Conservation (phyloP, 176 grass and related monocot genomes). For the Phoenix roebelenii region DNA sequence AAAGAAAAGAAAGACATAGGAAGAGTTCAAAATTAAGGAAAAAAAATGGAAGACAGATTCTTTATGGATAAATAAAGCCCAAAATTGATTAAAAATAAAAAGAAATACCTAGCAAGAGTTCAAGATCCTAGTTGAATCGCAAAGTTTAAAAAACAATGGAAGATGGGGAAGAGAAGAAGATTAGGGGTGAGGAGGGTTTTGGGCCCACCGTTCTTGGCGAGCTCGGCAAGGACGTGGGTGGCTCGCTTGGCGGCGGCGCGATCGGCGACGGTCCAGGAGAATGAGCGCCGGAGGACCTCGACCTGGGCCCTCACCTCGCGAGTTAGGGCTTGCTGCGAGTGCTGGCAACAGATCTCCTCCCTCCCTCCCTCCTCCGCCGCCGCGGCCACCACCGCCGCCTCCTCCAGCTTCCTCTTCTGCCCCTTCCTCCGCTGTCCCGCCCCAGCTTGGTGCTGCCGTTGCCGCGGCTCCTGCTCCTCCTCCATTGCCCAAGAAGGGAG, state of each 20-base stretch:
- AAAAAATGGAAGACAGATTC: too few species aligned
- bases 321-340: slow-evolving; percentile 45
- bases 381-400: slow-evolving; percentile 5
- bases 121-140: too few species aligned
- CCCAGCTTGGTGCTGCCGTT: slow-evolving; percentile 14
- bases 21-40: too few species aligned
- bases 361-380: slow-evolving; percentile 21
- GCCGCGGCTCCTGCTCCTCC: slow-evolving; percentile 23
- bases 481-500: slow-evolving; percentile 11
- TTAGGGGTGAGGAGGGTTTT: slow-evolving; percentile 1
- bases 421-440: slow-evolving; percentile 28
- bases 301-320: slow-evolving; percentile 75
- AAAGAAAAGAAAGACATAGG: too few species aligned
- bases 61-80: too few species aligned
- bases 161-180: slow-evolving; percentile 10
- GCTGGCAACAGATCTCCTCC: slow-evolving; percentile 57
- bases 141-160: background rate
- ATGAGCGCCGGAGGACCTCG: slow-evolving; percentile 60
- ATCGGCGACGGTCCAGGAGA: slow-evolving; percentile 72
- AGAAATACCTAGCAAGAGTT: too few species aligned
- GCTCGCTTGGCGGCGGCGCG: slow-evolving; percentile 74
- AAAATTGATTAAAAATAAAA: too few species aligned
- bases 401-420: background rate
- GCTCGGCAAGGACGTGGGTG: slow-evolving; percentile 74
- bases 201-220: slow-evolving; percentile 74